These are phyloP conservation scores for Colletotrichum abscissum DNA, from an alignment of 2,329 filamentous ascomycete genomes.

Conservation along the genomic window DNA sequence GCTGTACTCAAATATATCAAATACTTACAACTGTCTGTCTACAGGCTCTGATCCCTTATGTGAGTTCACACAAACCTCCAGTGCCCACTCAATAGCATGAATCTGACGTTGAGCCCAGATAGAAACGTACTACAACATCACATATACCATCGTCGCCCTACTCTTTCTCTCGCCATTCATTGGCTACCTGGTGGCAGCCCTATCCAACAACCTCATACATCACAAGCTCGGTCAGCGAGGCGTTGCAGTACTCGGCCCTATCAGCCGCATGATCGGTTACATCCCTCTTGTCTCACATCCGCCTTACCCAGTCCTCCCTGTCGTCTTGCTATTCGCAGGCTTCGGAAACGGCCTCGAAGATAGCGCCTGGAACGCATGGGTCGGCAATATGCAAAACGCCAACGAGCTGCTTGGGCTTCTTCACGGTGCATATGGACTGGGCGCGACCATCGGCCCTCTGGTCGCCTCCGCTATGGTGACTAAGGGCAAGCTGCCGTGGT, in stretches of 20 bases:
- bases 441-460: conserved; percentile 76
- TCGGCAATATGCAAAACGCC: conserved; percentile 77
- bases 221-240: conserved; percentile 76
- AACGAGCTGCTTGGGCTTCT: conserved; percentile 81
- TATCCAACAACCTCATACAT: conserved; percentile 74
- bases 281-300: conserved; percentile 74
- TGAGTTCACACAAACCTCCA: conserved; percentile 40
- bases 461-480: conserved; percentile 80
- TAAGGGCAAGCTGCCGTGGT: conserved; percentile 72
- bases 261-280: conserved; percentile 73
- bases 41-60: conserved; percentile 60
- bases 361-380: conserved; percentile 68
- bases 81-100: background rate
- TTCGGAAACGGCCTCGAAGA: conserved; percentile 79
- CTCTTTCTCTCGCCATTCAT: conserved; percentile 75
- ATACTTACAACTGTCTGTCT: conserved; percentile 14
- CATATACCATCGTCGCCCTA: conserved; percentile 72
- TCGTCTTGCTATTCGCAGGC: conserved; percentile 74
- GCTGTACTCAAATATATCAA: background rate
- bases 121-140: conserved; percentile 70
- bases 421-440: conserved; percentile 78
- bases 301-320: conserved; percentile 73
- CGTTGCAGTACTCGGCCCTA: conserved; percentile 73
- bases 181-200: conserved; percentile 72
- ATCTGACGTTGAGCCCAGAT: conserved; percentile 51